A percentile compares a stretch with the other conserved stretches of the same genome.
Evolutionary conservation across 164 flowering plant genomes (phyloP).

Genomic region (Euptelea pleiosperma): DNA sequence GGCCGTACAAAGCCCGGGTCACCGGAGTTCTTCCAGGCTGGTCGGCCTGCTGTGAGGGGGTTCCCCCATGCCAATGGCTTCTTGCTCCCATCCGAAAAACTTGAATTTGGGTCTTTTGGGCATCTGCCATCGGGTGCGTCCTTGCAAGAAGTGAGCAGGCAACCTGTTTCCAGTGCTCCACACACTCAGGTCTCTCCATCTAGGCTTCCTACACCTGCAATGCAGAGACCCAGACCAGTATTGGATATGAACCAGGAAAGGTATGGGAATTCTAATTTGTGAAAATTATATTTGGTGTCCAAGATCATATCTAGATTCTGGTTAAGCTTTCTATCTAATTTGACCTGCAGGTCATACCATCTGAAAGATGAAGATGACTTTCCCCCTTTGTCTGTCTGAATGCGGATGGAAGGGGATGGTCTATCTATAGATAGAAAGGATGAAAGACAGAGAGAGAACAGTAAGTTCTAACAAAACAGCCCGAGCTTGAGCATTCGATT

Average conservation of each 20-base stretch:
- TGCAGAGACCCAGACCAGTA: conserved; percentile 23
- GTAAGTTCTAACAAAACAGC: conserved; percentile 20
- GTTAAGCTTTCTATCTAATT: conserved; percentile 9
- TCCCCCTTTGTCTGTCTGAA: conserved; percentile 53
- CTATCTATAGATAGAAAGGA: conserved; percentile 5
- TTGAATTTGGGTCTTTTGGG: conserved; percentile 40
- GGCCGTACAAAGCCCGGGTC: conserved; percentile 20
- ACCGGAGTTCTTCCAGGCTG: conserved; percentile 16
- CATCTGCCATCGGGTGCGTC: conserved; percentile 18
- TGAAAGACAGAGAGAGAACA: conserved; percentile 9
- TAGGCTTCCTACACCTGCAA: background rate
- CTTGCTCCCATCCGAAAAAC: conserved; percentile 23
- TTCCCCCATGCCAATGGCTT: conserved; percentile 28
- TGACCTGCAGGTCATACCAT: conserved; percentile 41
- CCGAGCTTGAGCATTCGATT: conserved; percentile 17
- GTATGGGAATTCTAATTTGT: conserved; percentile 22
- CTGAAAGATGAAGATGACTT: conserved; percentile 63
- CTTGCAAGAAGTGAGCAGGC: conserved; percentile 18
- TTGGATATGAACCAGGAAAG: conserved; percentile 29
- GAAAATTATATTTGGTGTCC: background rate
- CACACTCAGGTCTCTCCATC: conserved; percentile 5
- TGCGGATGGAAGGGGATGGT: conserved; percentile 5
- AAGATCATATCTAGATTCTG: background rate
- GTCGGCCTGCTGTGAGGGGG: conserved; percentile 23
- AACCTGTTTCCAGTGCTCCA: conserved; percentile 6